These are phyloP conservation scores for Zygosaccharomyces rouxii DNA, from an alignment of 805 yeast species.

Conservation along the genomic window DNA sequence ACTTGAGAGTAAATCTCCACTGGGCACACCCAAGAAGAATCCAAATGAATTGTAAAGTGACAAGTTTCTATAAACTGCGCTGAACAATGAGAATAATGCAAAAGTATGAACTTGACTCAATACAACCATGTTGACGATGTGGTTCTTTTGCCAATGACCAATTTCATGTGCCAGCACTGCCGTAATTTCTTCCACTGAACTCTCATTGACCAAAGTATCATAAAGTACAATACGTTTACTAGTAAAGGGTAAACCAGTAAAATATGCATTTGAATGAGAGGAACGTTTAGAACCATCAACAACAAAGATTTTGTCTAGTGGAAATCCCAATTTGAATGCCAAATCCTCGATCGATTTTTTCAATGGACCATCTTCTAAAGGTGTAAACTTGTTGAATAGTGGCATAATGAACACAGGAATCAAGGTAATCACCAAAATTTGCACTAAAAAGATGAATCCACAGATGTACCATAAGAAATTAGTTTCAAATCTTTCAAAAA, in stretches of 20 bases:
- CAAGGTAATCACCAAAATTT: constrained; percentile 67
- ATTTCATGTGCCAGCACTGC: constrained; percentile 98
- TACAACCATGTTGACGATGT: constrained; percentile 70
- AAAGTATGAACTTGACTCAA: constrained; percentile 63
- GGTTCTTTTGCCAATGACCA: constrained; percentile 95
- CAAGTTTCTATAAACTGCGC: constrained; percentile 72
- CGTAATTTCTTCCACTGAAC: constrained; percentile 72
- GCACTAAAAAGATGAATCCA: constrained; percentile 64
- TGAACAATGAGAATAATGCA: constrained; percentile 64
- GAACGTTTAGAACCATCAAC: constrained; percentile 97
- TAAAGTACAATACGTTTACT: constrained; percentile 84
- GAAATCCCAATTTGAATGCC: constrained; percentile 75
- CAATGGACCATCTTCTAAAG: constrained; percentile 86
- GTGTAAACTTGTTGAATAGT: constrained; percentile 83
- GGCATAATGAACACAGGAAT: constrained; percentile 89
- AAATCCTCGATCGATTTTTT: constrained; percentile 74
- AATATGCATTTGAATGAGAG: constrained; percentile 94
- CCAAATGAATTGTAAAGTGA: constrained; percentile 80
- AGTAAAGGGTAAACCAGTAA: constrained; percentile 94
- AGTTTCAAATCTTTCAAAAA: constrained; percentile 75
- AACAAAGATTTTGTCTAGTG: constrained; percentile 77
- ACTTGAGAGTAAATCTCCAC: constrained; percentile 5
- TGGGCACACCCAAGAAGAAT: constrained; percentile 38
- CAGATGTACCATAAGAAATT: constrained; percentile 78
- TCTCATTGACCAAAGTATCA: constrained; percentile 83